These are phyloP conservation scores for Buddleja alternifolia DNA, from an alignment of 257 asterid species.

Conservation along the genomic window DNA sequence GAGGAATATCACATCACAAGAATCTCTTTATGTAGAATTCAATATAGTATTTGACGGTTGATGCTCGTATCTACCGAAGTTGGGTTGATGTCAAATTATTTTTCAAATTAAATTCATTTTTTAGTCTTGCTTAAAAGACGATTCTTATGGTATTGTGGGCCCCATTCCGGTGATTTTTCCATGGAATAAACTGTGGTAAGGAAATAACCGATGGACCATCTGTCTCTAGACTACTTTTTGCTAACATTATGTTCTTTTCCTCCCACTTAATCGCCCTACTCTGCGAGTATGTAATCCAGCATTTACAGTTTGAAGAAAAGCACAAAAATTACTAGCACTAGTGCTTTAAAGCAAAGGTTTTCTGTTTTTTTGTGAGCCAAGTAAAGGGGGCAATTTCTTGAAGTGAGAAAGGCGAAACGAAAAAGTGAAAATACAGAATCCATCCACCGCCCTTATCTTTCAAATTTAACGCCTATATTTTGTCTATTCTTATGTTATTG, in stretches of 20 bases:
- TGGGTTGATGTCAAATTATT: constrained; percentile 1
- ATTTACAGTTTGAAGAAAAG: constrained; percentile 17
- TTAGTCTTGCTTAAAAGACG: constrained; percentile 1
- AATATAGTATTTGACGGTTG: not conserved
- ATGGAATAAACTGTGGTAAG: constrained; percentile 25
- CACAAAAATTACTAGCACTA: not conserved
- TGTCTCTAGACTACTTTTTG: constrained; percentile 21
- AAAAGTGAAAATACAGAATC: constrained; percentile 28
- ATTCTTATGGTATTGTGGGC: constrained; percentile 13
- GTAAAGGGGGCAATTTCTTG: constrained; percentile 11
- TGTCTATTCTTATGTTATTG: not conserved
- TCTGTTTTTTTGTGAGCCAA: constrained; percentile 12
- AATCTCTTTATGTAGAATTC: not conserved
- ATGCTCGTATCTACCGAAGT: not conserved
- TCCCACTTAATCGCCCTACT: constrained; percentile 14
- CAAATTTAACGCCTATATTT: constrained; percentile 1
- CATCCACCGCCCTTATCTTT: constrained; percentile 21
- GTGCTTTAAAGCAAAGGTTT: constrained; percentile 12
- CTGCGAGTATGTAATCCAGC: constrained; percentile 16
- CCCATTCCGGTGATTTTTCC: constrained; percentile 9
- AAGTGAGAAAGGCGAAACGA: constrained; percentile 27
- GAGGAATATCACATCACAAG: not conserved
- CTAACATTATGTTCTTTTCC: constrained; percentile 27
- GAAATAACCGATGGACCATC: constrained; percentile 26
- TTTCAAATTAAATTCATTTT: not conserved